Conservation (phyloP, 345 rosid genomes). For the Linum trigynum region DNA sequence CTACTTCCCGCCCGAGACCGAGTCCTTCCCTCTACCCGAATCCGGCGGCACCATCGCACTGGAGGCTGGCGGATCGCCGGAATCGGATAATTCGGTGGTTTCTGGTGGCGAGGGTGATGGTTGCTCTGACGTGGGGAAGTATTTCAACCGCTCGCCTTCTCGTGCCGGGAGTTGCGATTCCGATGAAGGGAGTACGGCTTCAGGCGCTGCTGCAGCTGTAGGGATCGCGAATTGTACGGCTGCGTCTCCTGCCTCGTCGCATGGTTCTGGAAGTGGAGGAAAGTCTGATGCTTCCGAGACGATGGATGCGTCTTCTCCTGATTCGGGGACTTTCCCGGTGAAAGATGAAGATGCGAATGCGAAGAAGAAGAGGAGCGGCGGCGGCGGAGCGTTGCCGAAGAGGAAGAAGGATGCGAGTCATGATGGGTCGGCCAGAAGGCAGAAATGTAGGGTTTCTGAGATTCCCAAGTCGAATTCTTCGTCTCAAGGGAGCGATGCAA, state of each 20-base stretch:
- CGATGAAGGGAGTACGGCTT: conserved; percentile 4
- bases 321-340: conserved; percentile 5
- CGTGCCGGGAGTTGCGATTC: conserved; percentile 18
- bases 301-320: conserved; percentile 5
- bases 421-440: conserved; percentile 6
- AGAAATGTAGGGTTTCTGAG: conserved; percentile 15
- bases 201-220: background rate
- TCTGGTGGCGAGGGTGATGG: conserved; percentile 1
- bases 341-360: conserved; percentile 9
- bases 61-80: background rate
- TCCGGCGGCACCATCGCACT: background rate
- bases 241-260: conserved; percentile 17
- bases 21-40: background rate
- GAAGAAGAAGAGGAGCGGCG: background rate
- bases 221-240: background rate
- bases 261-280: conserved; percentile 17
- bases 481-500: background rate
- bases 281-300: conserved; percentile 6
- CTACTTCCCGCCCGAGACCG: background rate
- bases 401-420: conserved; percentile 18
- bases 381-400: conserved; percentile 11
- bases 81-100: conserved; percentile 7
- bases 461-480: background rate
- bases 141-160: conserved; percentile 16
- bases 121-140: conserved; percentile 12